Evolutionary conservation across 2,329 filamentous ascomycete species (phyloP), one percentile per base, ranked within the genome.

Genomic region (Lachnum nothofagi): DNA sequence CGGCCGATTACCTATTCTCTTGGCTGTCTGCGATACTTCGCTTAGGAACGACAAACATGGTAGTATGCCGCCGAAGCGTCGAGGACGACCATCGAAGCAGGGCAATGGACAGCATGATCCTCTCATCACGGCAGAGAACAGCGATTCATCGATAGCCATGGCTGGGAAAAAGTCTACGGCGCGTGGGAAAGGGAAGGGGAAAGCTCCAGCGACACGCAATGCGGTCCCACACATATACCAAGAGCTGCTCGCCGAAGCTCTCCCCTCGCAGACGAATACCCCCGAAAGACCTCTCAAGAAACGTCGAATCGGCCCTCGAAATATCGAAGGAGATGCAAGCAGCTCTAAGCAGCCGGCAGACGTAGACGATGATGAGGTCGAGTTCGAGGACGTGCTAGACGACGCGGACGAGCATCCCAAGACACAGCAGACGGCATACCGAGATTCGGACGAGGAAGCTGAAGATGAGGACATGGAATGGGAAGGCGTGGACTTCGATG

Each of bases 381-480:
- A 62, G 35, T 63, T 65, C 27, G 63, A 66, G 45, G 64, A 68
- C 47, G 58, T 65, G 17, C 53, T 62, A 22, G 49, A 44, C 20
- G 45, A 39, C n/a, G 25, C 46, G 10, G 51, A n/a, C 12, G 51
- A 44, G 9, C 43, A 47, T 6, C 33, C 51, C 19, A 62, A 49
- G 47, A 49, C 39, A 19, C 60, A 64, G 56, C 64, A 70, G 57
- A 63, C 66, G 37, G 54, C 71, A 58, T 68, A 73, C 60, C 52
- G 68, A 63, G 70, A 77, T 25, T 75, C 75, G 12, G 78, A 79
- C 51, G 77, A 77, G n/a, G 63, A 64, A 16, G 79, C 78, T 9
- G 70, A 68, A 9, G 75, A 76, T 24, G 75, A 73, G 44, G 79
- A 83, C 44, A 67, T 78, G 51, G 80, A 82, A 40, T 86, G 82